phyloP scores from a whole-genome alignment of 176 grass and related monocot species.

The Oryza rufipogon region DNA sequence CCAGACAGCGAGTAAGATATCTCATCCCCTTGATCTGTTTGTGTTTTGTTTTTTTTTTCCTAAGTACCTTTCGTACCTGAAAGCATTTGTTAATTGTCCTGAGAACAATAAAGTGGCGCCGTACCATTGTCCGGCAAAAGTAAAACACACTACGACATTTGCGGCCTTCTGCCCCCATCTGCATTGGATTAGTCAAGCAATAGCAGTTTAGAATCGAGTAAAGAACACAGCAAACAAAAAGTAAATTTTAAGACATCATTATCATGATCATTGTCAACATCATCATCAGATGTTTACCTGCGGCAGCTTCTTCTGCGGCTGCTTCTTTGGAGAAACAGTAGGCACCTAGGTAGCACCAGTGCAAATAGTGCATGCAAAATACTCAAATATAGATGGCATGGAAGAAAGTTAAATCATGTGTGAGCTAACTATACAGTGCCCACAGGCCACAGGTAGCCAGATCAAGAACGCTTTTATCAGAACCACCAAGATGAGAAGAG shows the following conservation, averaged over 20 bases:
- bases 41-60: neutral
- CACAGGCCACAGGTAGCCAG: conserved; percentile 36
- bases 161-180: conserved; percentile 25
- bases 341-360: neutral
- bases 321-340: neutral
- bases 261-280: neutral
- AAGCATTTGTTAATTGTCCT: conserved; percentile 31
- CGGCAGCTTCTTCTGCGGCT: neutral
- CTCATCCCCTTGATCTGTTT: neutral
- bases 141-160: neutral
- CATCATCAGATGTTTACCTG: conserved; percentile 9
- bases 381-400: neutral
- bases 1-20: neutral
- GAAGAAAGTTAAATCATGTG: neutral
- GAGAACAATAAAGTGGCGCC: conserved; percentile 40
- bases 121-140: conserved; percentile 45
- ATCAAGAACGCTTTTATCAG: conserved; percentile 35
- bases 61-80: conserved; percentile 41
- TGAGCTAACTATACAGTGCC: conserved; percentile 40
- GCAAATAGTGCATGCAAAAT: neutral
- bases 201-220: conserved; percentile 5
- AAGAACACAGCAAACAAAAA: conserved; percentile 18
- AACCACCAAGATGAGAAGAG: conserved; percentile 24
- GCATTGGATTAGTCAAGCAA: conserved; percentile 25
- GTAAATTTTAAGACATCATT: neutral